Evolutionary conservation across 2,329 filamentous ascomycete species (phyloP).

Genomic region (Nectriaceae sp.): DNA sequence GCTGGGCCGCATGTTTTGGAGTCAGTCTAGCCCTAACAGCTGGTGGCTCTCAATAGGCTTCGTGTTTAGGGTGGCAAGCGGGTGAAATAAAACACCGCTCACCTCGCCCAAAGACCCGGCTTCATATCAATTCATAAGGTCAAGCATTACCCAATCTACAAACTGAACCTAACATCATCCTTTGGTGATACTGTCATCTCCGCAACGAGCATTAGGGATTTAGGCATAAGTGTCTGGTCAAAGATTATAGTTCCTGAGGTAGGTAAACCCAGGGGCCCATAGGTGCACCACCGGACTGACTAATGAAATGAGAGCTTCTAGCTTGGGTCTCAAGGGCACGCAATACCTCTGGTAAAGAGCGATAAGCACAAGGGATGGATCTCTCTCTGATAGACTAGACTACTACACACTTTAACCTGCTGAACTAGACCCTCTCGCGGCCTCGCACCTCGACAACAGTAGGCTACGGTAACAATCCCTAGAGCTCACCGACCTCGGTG

Average conservation of each 20-base stretch:
- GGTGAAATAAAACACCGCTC: no score
- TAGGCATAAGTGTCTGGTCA: no score
- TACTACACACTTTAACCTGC: not conserved
- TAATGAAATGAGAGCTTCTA: not conserved
- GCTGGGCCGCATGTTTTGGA: not conserved
- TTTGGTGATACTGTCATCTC: no score
- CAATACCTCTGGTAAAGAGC: not conserved
- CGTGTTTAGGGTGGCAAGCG: not conserved
- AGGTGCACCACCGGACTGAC: not conserved
- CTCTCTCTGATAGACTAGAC: not conserved
- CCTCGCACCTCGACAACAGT: not conserved
- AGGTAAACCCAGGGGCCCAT: not conserved
- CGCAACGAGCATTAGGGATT: no score
- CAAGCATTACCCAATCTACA: no score
- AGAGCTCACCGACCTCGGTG: not conserved
- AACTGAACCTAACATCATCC: no score
- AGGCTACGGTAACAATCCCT: not conserved
- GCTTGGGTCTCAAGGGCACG: not conserved
- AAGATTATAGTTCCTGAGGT: not conserved
- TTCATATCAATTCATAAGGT: no score
- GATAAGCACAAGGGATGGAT: not conserved
- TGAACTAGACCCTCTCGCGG: not conserved
- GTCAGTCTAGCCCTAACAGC: not conserved
- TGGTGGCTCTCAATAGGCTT: not conserved
- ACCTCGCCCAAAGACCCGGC: no score